Evolutionary conservation across 1,284 basidiomycete species (phyloP).

Genomic region (Abortiporus biennis): DNA sequence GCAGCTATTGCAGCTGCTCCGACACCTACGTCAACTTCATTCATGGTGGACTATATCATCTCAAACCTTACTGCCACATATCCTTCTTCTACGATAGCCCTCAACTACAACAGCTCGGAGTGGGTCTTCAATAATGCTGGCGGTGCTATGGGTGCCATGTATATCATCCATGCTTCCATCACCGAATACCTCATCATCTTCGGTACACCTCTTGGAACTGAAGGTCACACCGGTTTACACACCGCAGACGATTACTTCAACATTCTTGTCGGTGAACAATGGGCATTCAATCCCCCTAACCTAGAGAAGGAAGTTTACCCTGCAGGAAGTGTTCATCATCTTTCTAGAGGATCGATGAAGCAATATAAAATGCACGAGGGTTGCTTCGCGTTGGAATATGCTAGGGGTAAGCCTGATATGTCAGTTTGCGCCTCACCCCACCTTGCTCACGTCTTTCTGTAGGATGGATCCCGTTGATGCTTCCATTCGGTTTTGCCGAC

Average conservation of each 20-base stretch:
- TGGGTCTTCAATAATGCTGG: slow-evolving; percentile 99
- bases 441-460: slow-evolving; percentile 1
- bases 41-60: slow-evolving; percentile 76
- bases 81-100: slow-evolving; percentile 42
- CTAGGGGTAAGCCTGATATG: slow-evolving; percentile 53
- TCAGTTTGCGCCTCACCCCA: slow-evolving; percentile 1
- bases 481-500: slow-evolving; percentile 92
- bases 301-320: slow-evolving; percentile 82
- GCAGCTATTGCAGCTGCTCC: slow-evolving; percentile 63
- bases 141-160: slow-evolving; percentile 98
- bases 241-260: slow-evolving; percentile 98
- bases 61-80: slow-evolving; percentile 68
- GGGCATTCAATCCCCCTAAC: slow-evolving; percentile 80
- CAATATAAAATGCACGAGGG: slow-evolving; percentile 98
- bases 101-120: slow-evolving; percentile 67
- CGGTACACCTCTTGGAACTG: slow-evolving; percentile 92
- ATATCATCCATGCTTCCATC: slow-evolving; percentile 90
- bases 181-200: slow-evolving; percentile 96
- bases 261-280: slow-evolving; percentile 90
- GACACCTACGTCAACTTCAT: slow-evolving; percentile 42
- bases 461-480: slow-evolving; percentile 91
- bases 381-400: slow-evolving; percentile 94
- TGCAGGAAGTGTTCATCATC: slow-evolving; percentile 80
- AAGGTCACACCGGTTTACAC: slow-evolving; percentile 92
- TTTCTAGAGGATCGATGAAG: slow-evolving; percentile 81